Evolutionary conservation across 2,329 filamentous ascomycete genomes (phyloP), one percentile per base, ranked within the genome.

Genomic region (Pyrenochaeta sp.): DNA sequence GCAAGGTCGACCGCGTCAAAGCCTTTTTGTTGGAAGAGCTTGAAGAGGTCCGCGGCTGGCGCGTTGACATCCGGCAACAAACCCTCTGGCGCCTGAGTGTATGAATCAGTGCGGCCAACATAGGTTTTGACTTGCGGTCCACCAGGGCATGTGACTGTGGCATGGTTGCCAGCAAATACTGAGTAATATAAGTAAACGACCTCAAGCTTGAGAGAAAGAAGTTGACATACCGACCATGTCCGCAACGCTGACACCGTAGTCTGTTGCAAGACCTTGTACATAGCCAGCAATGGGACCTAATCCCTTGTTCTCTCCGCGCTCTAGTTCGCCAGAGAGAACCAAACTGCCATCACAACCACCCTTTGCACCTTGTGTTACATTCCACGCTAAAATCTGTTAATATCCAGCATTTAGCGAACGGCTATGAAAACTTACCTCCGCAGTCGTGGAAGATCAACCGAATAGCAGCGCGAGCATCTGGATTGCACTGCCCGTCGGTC

Each of bases 291-390:
- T 27, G 9, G 4, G 4, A 27, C 23, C 4, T 4, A 27, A 9
- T 27, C 23, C 81, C 3, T 54, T 61, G 64, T 84, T 72, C 33
- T 74, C 68, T 2, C 53, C 15, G 7, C 72, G 61, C 7, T 47
- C 45, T 21, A 61, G 67, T 23, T 66, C 62, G 4, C 33, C 42
- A 12, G 51, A 45, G 1, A 62, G 49, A 11, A 64, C 43, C 2
- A 66, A 49, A n/a, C 45, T 53, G 5, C 62, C 62, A 17, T 66
- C 62, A 20, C 56, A 58, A n/a, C 54, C 58, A 17, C 43, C 45
- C 21, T 27, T 27, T 21, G 54, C 37, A 50, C 60, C 60, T 49
- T 51, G 58, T 31, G 49, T 42, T 14, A 14, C 53, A 39, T 58
- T 56, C 60, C 60, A 63, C 35, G 60, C 60, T 61, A 29, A 18